Base-by-base conservation (phyloP, 2,329 filamentous ascomycete genomes). In the Ceratocystis ficicola region DNA sequence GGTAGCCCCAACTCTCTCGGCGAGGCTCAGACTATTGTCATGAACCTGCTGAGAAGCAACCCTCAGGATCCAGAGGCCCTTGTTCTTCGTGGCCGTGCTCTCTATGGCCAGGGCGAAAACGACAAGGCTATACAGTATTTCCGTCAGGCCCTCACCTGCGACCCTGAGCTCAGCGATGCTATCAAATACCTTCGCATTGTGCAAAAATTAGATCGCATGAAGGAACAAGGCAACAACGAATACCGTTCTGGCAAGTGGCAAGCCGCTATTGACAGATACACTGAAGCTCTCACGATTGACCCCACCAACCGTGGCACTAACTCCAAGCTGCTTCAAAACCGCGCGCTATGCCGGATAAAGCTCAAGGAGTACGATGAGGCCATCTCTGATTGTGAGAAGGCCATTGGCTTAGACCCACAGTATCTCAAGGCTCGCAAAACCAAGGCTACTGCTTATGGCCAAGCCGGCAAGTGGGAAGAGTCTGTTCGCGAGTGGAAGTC, bases 341-440 rank as follows among this genome's bases (percentile, higher is more conserved):
- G 94, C 68, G 94, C 94, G 0, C 82, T 95, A 72, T 94, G 90
- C 75, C 84, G 86, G 69, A 86, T 87, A 68, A 87, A 88, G 79
- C 81, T 96, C 64, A 95, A 94, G 81, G 83, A 92, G 71, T 96
- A 86, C 75, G 84, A 87, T 28, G 82, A 83, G 22, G 92, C 94
- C 32, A 88, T 96, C 69, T 80, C 81, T 10, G 94, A 99, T 77
- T 95, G 91, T 74, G 90, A 93, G 69, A 83, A 83, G 68, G 94
- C 94, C 28, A 81, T 96, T 69, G 81, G 84, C 70, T 82, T 97
- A 15, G 94, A 99, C 71, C 85, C 91, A 1, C 79, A 81, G 50
- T 99, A 97, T 77, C 81, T 83, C 71, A 97, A 97, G 79, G 94
- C 93, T 2, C 87, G 89, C 72, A 95, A 94, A 80, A 95, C 93